Base-by-base conservation (phyloP, 2,329 filamentous ascomycete genomes). In the Trichophyton schoenleinii region DNA sequence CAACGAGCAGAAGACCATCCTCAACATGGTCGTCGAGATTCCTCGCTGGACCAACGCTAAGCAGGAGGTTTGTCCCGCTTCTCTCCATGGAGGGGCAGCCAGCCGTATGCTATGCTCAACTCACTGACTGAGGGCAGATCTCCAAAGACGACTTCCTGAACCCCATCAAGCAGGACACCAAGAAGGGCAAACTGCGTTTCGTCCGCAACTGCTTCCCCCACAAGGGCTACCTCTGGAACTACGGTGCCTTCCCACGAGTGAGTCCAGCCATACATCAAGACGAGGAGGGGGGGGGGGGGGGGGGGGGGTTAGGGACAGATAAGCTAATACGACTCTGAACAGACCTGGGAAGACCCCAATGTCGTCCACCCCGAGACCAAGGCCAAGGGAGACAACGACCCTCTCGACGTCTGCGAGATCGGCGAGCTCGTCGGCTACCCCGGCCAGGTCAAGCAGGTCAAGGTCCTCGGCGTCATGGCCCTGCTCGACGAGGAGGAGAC, bases 191-290 rank as follows among this genome's bases (percentile, higher is more conserved):
- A 85, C 91, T 97, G 72, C 89, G 94, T 74, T 99, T 87, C 77
- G 94, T 99, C 76, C 91, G 94, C 81, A 99, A 99, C 87, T 99
- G 94, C 87, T 99, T 99, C 85, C 94, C 94, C 71, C 94, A 99
- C 88, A 97, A 99, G 86, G 94, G 94, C 69, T 99, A 99, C 80
- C 89, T 99, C 71, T 99, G 94, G 94, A 99, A 99, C 86, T 99
- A 99, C 80, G 94, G 94, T 81, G 91, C 91, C 78, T 97, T 99
- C 87, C 94, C 94, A 71, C 90, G 94, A 83, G 90, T 94, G 83
- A 74, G 82, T 63, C 62, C 62, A 11, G 2, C n/a, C 13, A 22
- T 34, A 3, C 11, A 13, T 31, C 9, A 15, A 9, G 22, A 9
- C 7, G 11, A 13, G 4, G 34, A 36, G 34, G 4, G 34, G n/a